A percentile compares a stretch with the other conserved stretches of the same genome.
These are phyloP conservation scores for Annulohypoxylon stygium DNA, from an alignment of 495 filamentous ascomycete genomes.

Conservation along the genomic window DNA sequence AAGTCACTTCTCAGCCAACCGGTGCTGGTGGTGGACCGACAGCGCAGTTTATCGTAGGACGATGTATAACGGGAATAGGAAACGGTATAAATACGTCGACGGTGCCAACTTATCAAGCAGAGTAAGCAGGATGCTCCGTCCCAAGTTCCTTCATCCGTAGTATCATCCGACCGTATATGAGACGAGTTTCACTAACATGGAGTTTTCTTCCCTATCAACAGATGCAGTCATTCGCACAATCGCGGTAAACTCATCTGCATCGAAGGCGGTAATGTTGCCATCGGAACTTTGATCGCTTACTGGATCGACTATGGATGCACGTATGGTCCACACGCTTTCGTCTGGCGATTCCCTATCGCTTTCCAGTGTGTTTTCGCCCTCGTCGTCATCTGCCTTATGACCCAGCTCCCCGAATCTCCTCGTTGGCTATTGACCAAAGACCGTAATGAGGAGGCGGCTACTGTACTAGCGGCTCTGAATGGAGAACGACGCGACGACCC, in stretches of 20 bases:
- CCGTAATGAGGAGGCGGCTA: slow-evolving; percentile 74
- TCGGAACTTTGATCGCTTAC: slow-evolving; percentile 82
- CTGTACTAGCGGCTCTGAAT: slow-evolving; percentile 76
- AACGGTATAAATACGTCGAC: slow-evolving; percentile 84
- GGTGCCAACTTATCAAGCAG: slow-evolving; percentile 85
- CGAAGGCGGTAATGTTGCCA: slow-evolving; percentile 82
- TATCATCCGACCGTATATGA: not conserved
- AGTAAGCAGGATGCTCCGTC: slow-evolving; percentile 60
- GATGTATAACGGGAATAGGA: slow-evolving; percentile 79
- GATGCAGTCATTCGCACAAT: slow-evolving; percentile 80
- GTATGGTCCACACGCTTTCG: slow-evolving; percentile 72
- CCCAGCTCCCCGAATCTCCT: slow-evolving; percentile 80
- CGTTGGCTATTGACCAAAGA: slow-evolving; percentile 79
- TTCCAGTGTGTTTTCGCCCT: slow-evolving; percentile 84
- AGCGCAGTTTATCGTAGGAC: slow-evolving; percentile 81
- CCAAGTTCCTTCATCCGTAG: not conserved
- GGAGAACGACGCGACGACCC: slow-evolving; percentile 70
- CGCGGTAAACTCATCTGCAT: slow-evolving; percentile 87
- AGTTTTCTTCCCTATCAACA: slow-evolving; percentile 39
- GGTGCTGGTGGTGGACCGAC: slow-evolving; percentile 48
- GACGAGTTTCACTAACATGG: slow-evolving; percentile 2
- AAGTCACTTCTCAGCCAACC: slow-evolving; percentile 65
- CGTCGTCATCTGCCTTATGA: slow-evolving; percentile 73
- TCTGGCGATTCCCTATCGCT: slow-evolving; percentile 86
- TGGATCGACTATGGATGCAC: slow-evolving; percentile 86